phyloP scores from a whole-genome alignment of 2,329 filamentous ascomycete genomes.

The Alternaria sp. region DNA sequence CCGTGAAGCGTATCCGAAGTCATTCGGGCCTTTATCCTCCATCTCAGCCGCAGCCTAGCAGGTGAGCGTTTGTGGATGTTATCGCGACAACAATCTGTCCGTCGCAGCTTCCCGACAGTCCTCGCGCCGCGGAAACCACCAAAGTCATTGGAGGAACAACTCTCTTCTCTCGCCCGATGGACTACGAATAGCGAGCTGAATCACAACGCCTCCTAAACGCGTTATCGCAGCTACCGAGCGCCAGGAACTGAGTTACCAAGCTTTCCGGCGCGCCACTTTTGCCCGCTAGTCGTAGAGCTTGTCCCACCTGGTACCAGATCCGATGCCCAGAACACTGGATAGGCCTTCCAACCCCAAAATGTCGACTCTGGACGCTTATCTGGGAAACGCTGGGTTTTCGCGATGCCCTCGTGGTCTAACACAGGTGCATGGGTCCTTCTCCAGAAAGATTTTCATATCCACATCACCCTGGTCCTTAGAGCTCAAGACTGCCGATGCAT shows the following conservation, averaged over 20 bases:
- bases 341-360: background rate
- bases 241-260: conserved; percentile 5
- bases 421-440: background rate
- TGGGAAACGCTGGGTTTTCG: background rate
- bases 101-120: background rate
- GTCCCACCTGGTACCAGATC: background rate
- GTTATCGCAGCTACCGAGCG: background rate
- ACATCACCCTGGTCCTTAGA: background rate
- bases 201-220: background rate
- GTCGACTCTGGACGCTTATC: background rate
- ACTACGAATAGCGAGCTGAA: background rate
- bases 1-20: background rate
- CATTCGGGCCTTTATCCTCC: background rate
- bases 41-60: background rate
- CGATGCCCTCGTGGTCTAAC: background rate
- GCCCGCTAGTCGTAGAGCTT: conserved; percentile 3
- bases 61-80: background rate
- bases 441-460: background rate
- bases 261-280: conserved; percentile 1
- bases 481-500: background rate
- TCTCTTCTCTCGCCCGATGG: background rate
- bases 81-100: background rate
- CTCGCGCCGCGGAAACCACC: background rate
- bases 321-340: conserved; percentile 10
- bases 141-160: background rate